Percentiles rank a stretch among this genome's conserved stretches.
These are phyloP conservation scores for Amanita phalloides DNA, from an alignment of 768 basidiomycete species.

Conservation along the genomic window DNA sequence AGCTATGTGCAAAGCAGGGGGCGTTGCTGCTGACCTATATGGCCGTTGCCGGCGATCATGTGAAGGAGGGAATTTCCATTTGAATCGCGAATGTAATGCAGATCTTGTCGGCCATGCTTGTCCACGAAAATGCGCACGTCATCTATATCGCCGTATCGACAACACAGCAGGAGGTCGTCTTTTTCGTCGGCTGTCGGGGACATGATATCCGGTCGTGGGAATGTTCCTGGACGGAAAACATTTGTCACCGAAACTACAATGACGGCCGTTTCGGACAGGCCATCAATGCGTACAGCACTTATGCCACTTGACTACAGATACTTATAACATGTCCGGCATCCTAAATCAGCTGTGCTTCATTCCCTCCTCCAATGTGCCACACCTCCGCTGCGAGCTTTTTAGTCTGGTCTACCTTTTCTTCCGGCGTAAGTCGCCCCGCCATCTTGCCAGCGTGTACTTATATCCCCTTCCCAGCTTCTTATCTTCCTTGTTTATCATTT, in stretches of 20 bases:
- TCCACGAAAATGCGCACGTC: constrained; percentile 61
- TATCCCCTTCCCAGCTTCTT: constrained; percentile 31
- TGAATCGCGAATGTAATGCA: constrained; percentile 52
- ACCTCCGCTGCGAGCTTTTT: constrained; percentile 49
- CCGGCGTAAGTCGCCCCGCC: constrained; percentile 29
- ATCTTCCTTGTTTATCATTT: constrained; percentile 61
- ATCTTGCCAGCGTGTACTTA: background rate
- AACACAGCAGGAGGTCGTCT: constrained; percentile 71
- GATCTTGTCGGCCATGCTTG: constrained; percentile 38
- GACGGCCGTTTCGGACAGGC: too few species aligned
- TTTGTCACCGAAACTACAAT: background rate
- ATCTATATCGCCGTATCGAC: constrained; percentile 82
- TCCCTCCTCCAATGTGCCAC: constrained; percentile 40
- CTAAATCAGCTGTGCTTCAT: constrained; percentile 1
- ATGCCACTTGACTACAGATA: background rate
- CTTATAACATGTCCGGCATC: too few species aligned
- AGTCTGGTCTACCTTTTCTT: constrained; percentile 49
- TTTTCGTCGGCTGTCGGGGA: constrained; percentile 25
- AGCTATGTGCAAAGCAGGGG: constrained; percentile 5
- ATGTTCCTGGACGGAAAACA: background rate
- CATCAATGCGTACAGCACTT: too few species aligned
- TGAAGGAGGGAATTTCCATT: constrained; percentile 75
- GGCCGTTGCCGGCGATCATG: constrained; percentile 86
- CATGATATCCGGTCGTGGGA: background rate
- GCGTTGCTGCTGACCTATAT: constrained; percentile 47